Conservation (phyloP, 495 filamentous ascomycete genomes). For the Penicillium robsamsonii region DNA sequence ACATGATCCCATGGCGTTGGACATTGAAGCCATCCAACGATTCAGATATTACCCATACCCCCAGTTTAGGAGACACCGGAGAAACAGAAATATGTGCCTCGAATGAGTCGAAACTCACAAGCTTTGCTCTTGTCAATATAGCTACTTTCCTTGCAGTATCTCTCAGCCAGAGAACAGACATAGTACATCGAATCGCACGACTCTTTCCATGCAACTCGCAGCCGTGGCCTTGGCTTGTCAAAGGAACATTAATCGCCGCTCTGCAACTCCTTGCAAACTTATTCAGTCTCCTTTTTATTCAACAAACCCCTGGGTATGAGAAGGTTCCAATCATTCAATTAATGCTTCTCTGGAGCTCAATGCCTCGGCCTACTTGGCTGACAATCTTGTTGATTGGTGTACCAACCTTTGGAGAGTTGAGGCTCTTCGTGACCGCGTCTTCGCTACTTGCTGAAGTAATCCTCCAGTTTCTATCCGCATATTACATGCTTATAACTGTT, state of each 20-base stretch:
- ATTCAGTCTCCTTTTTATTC: conserved; percentile 11
- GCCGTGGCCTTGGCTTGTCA: conserved; percentile 13
- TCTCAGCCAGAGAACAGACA: conserved; percentile 10
- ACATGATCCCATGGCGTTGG: conserved; percentile 21
- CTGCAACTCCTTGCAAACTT: conserved; percentile 15
- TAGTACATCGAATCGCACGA: background rate
- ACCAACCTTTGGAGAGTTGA: conserved; percentile 3
- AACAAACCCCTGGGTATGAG: conserved; percentile 14
- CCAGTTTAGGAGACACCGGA: background rate
- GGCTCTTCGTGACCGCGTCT: conserved; percentile 5
- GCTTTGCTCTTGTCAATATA: conserved; percentile 16
- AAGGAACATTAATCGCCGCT: conserved; percentile 13
- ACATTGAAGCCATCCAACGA: conserved; percentile 12
- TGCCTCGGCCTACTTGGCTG: conserved; percentile 16
- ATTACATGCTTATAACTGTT: conserved; percentile 17
- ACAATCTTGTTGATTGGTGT: conserved; percentile 10
- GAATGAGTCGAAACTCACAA: conserved; percentile 14
- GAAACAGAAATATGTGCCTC: conserved; percentile 12
- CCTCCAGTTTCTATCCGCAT: conserved; percentile 16
- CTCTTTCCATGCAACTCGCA: conserved; percentile 3
- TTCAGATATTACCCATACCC: conserved; percentile 4
- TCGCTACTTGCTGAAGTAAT: conserved; percentile 16
- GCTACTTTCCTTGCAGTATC: conserved; percentile 12
- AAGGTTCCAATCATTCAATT: conserved; percentile 13
- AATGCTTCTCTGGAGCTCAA: conserved; percentile 20